Conservation (phyloP, 1,284 basidiomycete genomes). For the Trichosporon coremiiforme region DNA sequence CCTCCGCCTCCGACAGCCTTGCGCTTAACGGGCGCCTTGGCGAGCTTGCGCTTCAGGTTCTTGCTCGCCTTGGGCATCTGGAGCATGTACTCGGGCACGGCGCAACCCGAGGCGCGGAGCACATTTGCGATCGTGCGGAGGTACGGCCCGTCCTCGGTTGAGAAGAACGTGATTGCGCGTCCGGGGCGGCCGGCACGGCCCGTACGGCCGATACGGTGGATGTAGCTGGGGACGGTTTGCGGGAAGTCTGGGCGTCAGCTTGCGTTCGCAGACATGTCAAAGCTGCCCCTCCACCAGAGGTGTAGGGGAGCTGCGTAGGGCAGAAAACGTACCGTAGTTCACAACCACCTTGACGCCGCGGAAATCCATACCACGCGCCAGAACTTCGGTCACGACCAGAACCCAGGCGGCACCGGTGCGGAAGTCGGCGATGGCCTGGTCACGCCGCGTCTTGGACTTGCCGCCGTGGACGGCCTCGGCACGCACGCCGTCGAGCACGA, state of each 20-base stretch:
- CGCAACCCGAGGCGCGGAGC: slow-evolving; percentile 81
- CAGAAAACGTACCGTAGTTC: slow-evolving; percentile 66
- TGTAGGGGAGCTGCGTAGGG: slow-evolving; percentile 13
- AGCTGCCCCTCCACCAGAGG: slow-evolving; percentile 8
- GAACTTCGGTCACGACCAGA: slow-evolving; percentile 88
- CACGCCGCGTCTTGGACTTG: slow-evolving; percentile 80
- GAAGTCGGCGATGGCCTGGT: slow-evolving; percentile 82
- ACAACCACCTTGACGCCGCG: slow-evolving; percentile 91
- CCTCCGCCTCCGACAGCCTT: slow-evolving; percentile 72
- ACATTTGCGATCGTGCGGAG: slow-evolving; percentile 97
- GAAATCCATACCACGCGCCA: slow-evolving; percentile 98
- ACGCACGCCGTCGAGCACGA: slow-evolving; percentile 79
- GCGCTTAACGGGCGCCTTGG: slow-evolving; percentile 71
- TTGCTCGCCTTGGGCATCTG: slow-evolving; percentile 85
- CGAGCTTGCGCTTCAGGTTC: slow-evolving; percentile 80
- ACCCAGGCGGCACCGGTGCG: slow-evolving; percentile 86
- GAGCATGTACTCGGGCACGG: slow-evolving; percentile 86
- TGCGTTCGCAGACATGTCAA: slow-evolving; percentile 9
- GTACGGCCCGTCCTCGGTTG: slow-evolving; percentile 86
- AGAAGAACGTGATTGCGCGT: slow-evolving; percentile 93
- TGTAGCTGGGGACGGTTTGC: slow-evolving; percentile 87
- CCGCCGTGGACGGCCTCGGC: slow-evolving; percentile 92
- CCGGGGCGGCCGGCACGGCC: slow-evolving; percentile 90
- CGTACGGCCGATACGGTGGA: slow-evolving; percentile 94
- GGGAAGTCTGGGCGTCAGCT: slow-evolving; percentile 69